Evolutionary conservation across 805 yeast genomes (phyloP).

Genomic region (Candida ulmi): DNA sequence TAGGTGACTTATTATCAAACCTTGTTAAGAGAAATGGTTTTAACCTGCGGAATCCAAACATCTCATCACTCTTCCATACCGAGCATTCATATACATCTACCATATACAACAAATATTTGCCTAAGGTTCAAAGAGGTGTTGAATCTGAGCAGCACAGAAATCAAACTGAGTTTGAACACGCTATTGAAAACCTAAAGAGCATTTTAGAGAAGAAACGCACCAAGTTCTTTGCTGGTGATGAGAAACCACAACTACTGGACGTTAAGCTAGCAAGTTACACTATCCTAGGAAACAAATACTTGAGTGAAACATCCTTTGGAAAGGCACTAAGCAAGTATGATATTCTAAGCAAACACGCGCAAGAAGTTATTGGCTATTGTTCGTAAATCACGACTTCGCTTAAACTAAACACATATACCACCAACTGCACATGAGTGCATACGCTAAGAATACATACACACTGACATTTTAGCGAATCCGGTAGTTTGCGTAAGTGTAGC

Average conservation of each 20-base stretch:
- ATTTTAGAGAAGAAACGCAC: slow-evolving; percentile 14
- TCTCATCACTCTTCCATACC: slow-evolving; percentile 13
- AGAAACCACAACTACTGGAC: slow-evolving; percentile 23
- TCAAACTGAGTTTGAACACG: slow-evolving; percentile 16
- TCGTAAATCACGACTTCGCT: neutral
- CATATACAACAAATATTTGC: slow-evolving; percentile 3
- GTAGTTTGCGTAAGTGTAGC: too few species aligned
- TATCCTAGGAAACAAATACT: slow-evolving; percentile 19
- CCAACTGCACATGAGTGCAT: too few species aligned
- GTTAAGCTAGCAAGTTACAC: slow-evolving; percentile 28
- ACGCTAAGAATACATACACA: too few species aligned
- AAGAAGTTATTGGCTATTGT: slow-evolving; percentile 9
- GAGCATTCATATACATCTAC: slow-evolving; percentile 1
- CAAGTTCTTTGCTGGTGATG: slow-evolving; percentile 10
- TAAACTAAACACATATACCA: too few species aligned
- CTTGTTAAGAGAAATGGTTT: slow-evolving; percentile 29
- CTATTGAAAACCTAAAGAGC: slow-evolving; percentile 21
- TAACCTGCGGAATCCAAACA: slow-evolving; percentile 31
- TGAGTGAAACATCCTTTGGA: slow-evolving; percentile 6
- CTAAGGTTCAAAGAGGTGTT: slow-evolving; percentile 7
- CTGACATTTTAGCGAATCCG: too few species aligned
- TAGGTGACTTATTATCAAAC: slow-evolving; percentile 11
- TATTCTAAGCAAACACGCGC: slow-evolving; percentile 13
- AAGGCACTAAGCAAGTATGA: slow-evolving; percentile 5
- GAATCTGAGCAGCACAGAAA: slow-evolving; percentile 14